Percentiles rank a stretch among this genome's conserved stretches.
These are phyloP conservation scores for Colletotrichum plurivorum DNA, from an alignment of 2,329 filamentous ascomycete species.

Conservation along the genomic window DNA sequence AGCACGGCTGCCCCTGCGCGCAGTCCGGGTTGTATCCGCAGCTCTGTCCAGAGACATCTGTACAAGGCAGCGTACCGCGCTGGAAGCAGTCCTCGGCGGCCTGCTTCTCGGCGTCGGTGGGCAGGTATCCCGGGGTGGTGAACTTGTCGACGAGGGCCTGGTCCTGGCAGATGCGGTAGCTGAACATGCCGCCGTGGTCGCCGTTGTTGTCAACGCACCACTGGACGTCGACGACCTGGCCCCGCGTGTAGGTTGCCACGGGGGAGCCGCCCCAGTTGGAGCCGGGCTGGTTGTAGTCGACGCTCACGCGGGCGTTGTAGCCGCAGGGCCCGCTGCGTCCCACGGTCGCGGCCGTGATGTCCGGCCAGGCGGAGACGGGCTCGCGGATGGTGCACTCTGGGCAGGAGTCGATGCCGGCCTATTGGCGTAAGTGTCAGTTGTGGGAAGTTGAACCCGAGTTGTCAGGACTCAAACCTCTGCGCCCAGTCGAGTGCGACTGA, in stretches of 20 bases:
- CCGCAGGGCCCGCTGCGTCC: constrained; percentile 66
- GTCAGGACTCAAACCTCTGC: constrained; percentile 51
- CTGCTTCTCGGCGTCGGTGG: constrained; percentile 66
- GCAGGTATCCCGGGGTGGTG: constrained; percentile 60
- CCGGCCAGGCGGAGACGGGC: constrained; percentile 65
- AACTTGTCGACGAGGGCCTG: constrained; percentile 66
- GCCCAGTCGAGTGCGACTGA: constrained; percentile 60
- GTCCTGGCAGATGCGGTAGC: constrained; percentile 67
- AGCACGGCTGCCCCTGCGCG: constrained; percentile 57
- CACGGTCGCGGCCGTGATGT: constrained; percentile 60
- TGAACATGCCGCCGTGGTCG: constrained; percentile 70
- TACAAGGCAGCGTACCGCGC: constrained; percentile 61
- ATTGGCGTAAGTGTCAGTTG: background rate
- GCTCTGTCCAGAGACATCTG: constrained; percentile 62
- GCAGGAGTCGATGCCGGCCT: constrained; percentile 65
- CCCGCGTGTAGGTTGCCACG: constrained; percentile 60
- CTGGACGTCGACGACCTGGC: constrained; percentile 63
- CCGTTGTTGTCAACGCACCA: constrained; percentile 72
- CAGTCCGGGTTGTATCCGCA: constrained; percentile 66
- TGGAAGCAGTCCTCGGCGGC: constrained; percentile 68
- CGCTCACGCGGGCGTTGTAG: constrained; percentile 66
- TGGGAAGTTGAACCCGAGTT: too few species aligned
- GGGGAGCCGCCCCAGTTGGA: constrained; percentile 58
- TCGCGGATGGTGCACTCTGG: constrained; percentile 70
- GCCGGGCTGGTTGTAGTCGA: constrained; percentile 66